These are phyloP conservation scores for Didymella glomerata DNA, from an alignment of 2,329 filamentous ascomycete genomes.

Conservation along the genomic window DNA sequence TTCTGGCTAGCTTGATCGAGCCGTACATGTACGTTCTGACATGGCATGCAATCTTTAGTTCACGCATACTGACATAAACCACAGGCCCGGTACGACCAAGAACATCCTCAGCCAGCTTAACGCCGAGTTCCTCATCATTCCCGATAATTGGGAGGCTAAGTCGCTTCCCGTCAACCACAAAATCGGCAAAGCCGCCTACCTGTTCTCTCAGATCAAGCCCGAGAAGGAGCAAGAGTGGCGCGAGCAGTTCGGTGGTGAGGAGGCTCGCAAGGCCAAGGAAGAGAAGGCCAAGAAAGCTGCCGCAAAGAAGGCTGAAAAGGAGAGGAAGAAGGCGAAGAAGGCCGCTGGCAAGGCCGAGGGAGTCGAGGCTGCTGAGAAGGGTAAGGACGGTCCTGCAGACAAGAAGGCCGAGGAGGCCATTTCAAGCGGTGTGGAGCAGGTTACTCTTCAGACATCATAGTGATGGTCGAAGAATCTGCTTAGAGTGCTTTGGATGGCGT, in stretches of 20 bases:
- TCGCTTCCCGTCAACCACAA: conserved; percentile 71
- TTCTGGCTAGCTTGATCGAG: conserved; percentile 78
- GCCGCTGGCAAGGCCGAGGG: conserved; percentile 73
- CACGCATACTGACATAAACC: conserved; percentile 14
- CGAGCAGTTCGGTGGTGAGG: conserved; percentile 73
- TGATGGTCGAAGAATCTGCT: not conserved
- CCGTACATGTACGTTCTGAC: conserved; percentile 72
- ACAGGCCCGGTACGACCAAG: conserved; percentile 56
- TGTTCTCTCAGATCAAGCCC: conserved; percentile 84
- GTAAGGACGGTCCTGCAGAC: conserved; percentile 59
- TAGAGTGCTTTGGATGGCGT: not conserved
- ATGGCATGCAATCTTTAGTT: not conserved
- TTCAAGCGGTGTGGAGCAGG: conserved; percentile 56
- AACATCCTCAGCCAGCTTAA: conserved; percentile 82
- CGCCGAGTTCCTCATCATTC: conserved; percentile 64
- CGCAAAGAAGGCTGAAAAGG: conserved; percentile 69
- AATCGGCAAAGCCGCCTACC: conserved; percentile 79
- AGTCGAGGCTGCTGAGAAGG: conserved; percentile 79
- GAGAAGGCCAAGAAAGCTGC: conserved; percentile 69
- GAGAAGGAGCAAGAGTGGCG: conserved; percentile 87
- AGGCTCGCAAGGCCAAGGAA: conserved; percentile 72
- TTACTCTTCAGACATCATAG: conserved; percentile 54
- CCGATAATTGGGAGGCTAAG: conserved; percentile 54
- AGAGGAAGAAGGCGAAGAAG: conserved; percentile 68
- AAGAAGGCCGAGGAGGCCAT: conserved; percentile 56